phyloP scores from a whole-genome alignment of 352 stramenopile species.

The Globisporangium barbulae region DNA sequence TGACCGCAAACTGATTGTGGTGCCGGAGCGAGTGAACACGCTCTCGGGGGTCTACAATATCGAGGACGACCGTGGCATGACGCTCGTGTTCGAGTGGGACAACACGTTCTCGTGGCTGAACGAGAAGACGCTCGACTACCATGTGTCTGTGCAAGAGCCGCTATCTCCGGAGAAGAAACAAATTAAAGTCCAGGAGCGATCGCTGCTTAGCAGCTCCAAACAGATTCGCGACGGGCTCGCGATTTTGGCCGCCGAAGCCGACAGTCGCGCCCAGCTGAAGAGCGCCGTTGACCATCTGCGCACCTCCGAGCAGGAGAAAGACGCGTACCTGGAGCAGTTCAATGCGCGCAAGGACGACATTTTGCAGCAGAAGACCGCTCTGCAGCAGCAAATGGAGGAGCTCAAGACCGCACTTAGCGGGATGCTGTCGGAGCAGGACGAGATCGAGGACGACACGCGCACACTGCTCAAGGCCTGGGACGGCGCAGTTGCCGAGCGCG shows the following conservation, averaged over 20 bases:
- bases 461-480: constrained; percentile 36
- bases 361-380: constrained; percentile 27
- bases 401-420: constrained; percentile 39
- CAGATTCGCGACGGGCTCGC: constrained; percentile 28
- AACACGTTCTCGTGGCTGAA: constrained; percentile 86
- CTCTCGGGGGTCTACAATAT: constrained; percentile 51
- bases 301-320: constrained; percentile 35
- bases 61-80: constrained; percentile 28
- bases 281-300: constrained; percentile 31
- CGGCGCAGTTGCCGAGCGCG: constrained; percentile 33
- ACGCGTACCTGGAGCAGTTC: constrained; percentile 33
- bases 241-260: constrained; percentile 32
- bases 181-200: constrained; percentile 28
- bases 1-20: constrained; percentile 29
- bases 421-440: constrained; percentile 45
- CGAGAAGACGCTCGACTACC: constrained; percentile 83
- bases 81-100: constrained; percentile 73
- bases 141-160: constrained; percentile 70
- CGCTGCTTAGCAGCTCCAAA: constrained; percentile 23
- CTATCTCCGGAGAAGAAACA: constrained; percentile 36
- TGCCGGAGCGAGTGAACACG: constrained; percentile 46
- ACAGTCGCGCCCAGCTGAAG: constrained; percentile 33
- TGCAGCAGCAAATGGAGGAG: constrained; percentile 61
- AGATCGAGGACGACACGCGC: constrained; percentile 40
- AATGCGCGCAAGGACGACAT: constrained; percentile 28